These are phyloP conservation scores for Azolla pinnata DNA, from an alignment of 75 land plant genomes.

Conservation along the genomic window DNA sequence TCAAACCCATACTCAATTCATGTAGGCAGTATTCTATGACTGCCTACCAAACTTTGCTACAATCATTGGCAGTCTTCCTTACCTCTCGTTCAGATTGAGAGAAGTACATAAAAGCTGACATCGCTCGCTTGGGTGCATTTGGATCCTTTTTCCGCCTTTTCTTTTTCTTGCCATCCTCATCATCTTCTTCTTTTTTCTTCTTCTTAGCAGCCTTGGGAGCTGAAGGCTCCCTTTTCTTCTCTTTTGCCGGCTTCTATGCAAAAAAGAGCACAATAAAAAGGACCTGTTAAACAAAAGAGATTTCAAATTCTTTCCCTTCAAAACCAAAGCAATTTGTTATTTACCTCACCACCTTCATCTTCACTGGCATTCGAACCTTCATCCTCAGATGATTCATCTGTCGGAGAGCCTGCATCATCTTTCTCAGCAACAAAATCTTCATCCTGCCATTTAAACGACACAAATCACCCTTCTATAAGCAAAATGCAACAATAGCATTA, in stretches of 20 bases:
- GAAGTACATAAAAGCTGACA: constrained; percentile 66
- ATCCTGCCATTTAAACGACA: constrained; percentile 44
- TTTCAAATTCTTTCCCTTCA: neutral
- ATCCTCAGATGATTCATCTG: constrained; percentile 88
- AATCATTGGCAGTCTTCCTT: no score
- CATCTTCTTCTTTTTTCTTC: constrained; percentile 53
- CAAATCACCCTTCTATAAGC: constrained; percentile 3
- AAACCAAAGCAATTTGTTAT: constrained; percentile 13
- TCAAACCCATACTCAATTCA: no score
- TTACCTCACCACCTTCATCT: constrained; percentile 43
- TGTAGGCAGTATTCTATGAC: no score
- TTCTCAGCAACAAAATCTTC: constrained; percentile 93
- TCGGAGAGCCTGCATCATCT: constrained; percentile 95
- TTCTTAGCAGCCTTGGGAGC: constrained; percentile 43
- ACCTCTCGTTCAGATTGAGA: constrained; percentile 78
- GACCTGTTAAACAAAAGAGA: neutral
- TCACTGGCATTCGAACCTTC: constrained; percentile 84
- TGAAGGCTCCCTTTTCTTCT: constrained; percentile 43
- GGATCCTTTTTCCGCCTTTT: constrained; percentile 82
- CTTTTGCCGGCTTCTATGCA: constrained; percentile 51
- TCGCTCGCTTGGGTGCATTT: constrained; percentile 77
- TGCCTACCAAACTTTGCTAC: no score
- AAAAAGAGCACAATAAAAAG: constrained; percentile 3
- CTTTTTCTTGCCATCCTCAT: constrained; percentile 56
- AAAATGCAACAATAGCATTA: no score